Conservation (phyloP, 2,329 filamentous ascomycete species). For the Aspergillus sojae region DNA sequence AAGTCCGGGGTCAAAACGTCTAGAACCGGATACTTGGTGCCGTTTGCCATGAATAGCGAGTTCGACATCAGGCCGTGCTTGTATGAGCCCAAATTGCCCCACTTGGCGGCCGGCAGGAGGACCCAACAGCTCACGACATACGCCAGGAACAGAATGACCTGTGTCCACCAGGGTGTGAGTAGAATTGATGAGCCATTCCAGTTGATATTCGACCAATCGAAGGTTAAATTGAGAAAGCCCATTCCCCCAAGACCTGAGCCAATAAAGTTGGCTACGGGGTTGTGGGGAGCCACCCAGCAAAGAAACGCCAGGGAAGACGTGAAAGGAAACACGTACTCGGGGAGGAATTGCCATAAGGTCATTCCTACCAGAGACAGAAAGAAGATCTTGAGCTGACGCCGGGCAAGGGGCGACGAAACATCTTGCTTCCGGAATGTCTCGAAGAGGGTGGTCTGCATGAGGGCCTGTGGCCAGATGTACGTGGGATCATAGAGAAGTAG, state of each 20-base stretch:
- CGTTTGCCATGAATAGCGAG: conserved; percentile 54
- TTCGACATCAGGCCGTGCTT: conserved; percentile 62
- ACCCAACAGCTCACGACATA: conserved; percentile 62
- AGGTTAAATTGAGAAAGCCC: conserved; percentile 61
- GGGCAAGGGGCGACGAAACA: conserved; percentile 51
- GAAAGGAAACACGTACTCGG: conserved; percentile 63
- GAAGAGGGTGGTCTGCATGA: conserved; percentile 62
- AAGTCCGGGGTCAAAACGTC: conserved; percentile 47
- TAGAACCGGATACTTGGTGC: conserved; percentile 49
- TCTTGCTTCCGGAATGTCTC: conserved; percentile 55
- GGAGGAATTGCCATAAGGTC: conserved; percentile 64
- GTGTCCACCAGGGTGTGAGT: conserved; percentile 62
- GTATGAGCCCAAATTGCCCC: conserved; percentile 56
- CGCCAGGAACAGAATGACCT: conserved; percentile 59
- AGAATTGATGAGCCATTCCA: conserved; percentile 52
- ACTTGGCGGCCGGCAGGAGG: conserved; percentile 61
- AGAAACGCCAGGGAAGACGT: conserved; percentile 63
- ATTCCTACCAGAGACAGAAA: conserved; percentile 57
- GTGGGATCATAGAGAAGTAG: conserved; percentile 62
- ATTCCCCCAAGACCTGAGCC: conserved; percentile 64
- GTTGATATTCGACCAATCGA: conserved; percentile 65
- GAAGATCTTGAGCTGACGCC: conserved; percentile 60
- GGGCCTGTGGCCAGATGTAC: conserved; percentile 57
- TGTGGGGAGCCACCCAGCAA: conserved; percentile 65
- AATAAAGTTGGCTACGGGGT: conserved; percentile 61